phyloP scores from a whole-genome alignment of 257 asterid genomes.

The Salvia miltiorrhiza region DNA sequence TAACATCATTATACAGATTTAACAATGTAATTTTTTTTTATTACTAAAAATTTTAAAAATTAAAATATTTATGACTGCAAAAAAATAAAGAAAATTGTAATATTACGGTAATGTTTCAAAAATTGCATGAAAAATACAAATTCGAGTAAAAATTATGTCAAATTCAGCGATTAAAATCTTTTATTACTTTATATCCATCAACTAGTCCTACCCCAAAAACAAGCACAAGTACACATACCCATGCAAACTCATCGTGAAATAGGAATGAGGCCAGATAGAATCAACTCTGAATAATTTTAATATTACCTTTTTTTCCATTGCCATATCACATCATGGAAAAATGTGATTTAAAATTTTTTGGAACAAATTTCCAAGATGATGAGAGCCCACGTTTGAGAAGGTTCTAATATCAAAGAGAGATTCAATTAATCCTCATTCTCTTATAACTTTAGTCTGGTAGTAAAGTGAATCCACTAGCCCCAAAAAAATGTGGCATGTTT shows the following conservation, averaged over 20 bases:
- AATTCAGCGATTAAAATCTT: too few species aligned
- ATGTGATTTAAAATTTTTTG: background rate
- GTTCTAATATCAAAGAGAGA: slow-evolving; percentile 22
- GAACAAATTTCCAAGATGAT: background rate
- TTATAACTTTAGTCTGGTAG: slow-evolving; percentile 30
- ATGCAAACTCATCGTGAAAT: background rate
- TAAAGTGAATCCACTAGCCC: slow-evolving; percentile 35
- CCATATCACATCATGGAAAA: slow-evolving; percentile 16
- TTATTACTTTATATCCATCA: too few species aligned
- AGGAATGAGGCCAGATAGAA: background rate
- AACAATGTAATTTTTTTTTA: too few species aligned
- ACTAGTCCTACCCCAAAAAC: too few species aligned
- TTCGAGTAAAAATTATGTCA: too few species aligned
- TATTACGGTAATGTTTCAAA: too few species aligned
- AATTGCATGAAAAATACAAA: too few species aligned
- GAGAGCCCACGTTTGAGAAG: slow-evolving; percentile 24
- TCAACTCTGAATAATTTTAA: background rate
- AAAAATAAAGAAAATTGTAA: too few species aligned
- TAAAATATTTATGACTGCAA: too few species aligned
- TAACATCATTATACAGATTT: too few species aligned
- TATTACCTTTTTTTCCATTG: background rate
- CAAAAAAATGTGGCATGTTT: background rate
- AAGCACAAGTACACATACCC: too few species aligned
- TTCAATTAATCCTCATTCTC: slow-evolving; percentile 23
- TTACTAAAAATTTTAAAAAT: too few species aligned